Evolutionary conservation across 345 rosid genomes (phyloP), one percentile per base, ranked within the genome.

Genomic region (Melastoma malabathricum): DNA sequence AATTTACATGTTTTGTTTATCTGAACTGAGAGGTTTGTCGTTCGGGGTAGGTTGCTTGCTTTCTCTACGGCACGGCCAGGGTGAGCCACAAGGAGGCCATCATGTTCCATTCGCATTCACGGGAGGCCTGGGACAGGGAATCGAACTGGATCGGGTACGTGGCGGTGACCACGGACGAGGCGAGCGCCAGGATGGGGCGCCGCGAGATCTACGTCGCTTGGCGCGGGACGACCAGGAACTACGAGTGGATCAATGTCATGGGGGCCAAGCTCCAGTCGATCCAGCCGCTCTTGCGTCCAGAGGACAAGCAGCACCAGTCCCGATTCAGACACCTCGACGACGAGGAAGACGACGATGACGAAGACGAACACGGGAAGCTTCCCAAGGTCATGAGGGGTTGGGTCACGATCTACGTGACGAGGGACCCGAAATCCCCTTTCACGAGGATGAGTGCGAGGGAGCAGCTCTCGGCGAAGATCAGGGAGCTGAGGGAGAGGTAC

Each of bases 121-220:
- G 90, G 3, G 95, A 86, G 29, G 68, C 85, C 5, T 81, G 97
- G 88, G 97, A 89, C 71, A 82, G 90, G 17, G 97, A 89, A 59
- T 81, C 95, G 15, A 89, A 89, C 72, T 89, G 97, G 97, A 79
- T 89, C 29, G 95, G 95, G 47, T 89, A 77, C 75, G 73, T 86
- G 46, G 84, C 88, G 18, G 81, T 82, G 3, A 77, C 86, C 44
- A 62, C 82, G 15, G 90, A 89, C 23, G 84, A 79, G 45, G 59
- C 49, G 2, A 58, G 68, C 8, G 52, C 57, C 50, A 18, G 66
- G 18, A 59, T 76, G 6, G 90, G 88, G 39, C 80, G 88, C 27
- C 89, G 96, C 23, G 90, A 83, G 60, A 75, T 89, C 54, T 86
- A 83, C 43, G 69, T 86, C 1, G 83, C 55, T 10, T 59, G 83